phyloP scores from a whole-genome alignment of 1,139 yeast species.

The Saccharomyces hybrid region DNA sequence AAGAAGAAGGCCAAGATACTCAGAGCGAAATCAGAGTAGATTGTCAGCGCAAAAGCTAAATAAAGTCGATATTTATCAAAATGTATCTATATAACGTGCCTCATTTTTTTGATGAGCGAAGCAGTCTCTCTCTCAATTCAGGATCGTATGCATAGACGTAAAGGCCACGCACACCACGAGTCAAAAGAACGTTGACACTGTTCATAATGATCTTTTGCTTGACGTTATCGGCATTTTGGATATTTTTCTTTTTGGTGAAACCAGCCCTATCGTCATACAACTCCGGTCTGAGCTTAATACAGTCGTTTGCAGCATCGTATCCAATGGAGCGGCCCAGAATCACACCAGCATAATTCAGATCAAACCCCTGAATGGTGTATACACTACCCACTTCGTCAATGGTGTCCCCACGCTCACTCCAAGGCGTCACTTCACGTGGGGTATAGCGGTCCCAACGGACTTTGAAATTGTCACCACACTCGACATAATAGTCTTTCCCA shows the following conservation, averaged over 20 bases:
- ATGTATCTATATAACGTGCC: neutral
- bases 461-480: constrained; percentile 36
- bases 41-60: neutral
- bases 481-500: constrained; percentile 37
- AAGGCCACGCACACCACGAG: constrained; percentile 38
- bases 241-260: constrained; percentile 35
- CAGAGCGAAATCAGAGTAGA: neutral
- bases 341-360: constrained; percentile 38
- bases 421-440: constrained; percentile 35
- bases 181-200: constrained; percentile 36
- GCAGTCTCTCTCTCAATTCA: constrained; percentile 31
- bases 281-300: constrained; percentile 31
- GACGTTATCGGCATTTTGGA: constrained; percentile 31
- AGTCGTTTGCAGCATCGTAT: constrained; percentile 32
- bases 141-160: constrained; percentile 37
- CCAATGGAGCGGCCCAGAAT: constrained; percentile 37
- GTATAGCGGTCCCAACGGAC: constrained; percentile 39
- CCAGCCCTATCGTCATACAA: constrained; percentile 39
- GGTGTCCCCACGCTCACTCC: constrained; percentile 39
- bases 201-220: constrained; percentile 36
- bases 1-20: constrained; percentile 27
- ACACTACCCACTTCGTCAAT: constrained; percentile 41
- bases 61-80: neutral
- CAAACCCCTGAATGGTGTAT: constrained; percentile 40
- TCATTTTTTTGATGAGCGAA: constrained; percentile 6